Base-by-base conservation (phyloP, 306 rosid genomes). In the Datisca glomerata region DNA sequence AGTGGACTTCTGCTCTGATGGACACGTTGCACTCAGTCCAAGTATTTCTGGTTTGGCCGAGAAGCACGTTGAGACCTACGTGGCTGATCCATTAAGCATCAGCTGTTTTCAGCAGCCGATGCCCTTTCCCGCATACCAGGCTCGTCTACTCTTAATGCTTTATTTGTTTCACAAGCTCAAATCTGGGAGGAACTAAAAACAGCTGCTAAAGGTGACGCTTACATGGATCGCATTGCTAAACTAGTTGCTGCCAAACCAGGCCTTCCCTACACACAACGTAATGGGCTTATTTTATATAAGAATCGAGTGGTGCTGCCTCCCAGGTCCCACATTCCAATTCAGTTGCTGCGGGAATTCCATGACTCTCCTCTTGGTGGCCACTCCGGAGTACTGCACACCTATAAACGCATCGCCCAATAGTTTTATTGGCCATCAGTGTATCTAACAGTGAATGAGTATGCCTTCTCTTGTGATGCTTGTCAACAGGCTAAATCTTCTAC, bases 281-380 rank as follows among this genome's bases (percentile, higher is more conserved):
- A 49, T 49, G 16, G 41, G 27, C 5, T 48, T 24, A 8, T 17
- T 5, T 48, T 18, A 2, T 33, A 29, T 18, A 31, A 34, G 8
- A 49, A 33, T 12, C 2, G 21, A 2, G 29, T 49, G 12, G 29
- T 49, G 32, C 31, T 36, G 2, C 56, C 29, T 12, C 44, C 31
- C 0, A n/a, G 12, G 0, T 35, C 24, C 11, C 52, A 7, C 6
- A 17, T 40, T 1, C 1, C 17, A 4, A 14, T 2, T 1, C 45
- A 16, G 2, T 4, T 40, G 3, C 17, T 40, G 8, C 1, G 21
- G 1, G 0, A 40, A 24, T 13, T 14, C 0, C 21, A 46, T 24
- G 52, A 15, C 9, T 46, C 37, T 1, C 52, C 6, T 8, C 8
- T 25, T 7, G 52, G 52, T 15, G 22, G 38, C n/a, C 38, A 46